Evolutionary conservation across 2,329 filamentous ascomycete species (phyloP), one percentile per base, ranked within the genome.

Genomic region (Alternaria longipes): DNA sequence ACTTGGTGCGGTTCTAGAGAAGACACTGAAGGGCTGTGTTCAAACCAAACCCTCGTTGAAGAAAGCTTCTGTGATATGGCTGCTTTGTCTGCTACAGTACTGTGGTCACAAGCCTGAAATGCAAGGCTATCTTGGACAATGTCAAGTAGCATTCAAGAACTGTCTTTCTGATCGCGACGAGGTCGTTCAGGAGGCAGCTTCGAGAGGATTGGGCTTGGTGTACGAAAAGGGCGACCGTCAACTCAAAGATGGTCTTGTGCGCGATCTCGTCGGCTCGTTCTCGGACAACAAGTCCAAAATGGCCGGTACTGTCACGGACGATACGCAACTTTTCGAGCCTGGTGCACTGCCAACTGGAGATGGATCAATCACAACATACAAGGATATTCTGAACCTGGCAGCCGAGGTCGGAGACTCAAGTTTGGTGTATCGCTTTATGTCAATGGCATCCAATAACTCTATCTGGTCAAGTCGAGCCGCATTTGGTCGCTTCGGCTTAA

Each of bases 361-460:
- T 66, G 93, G 93, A 8, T 92, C 93, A 0, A 87, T 98, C 56
- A 97, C 93, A 0, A 98, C 94, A 0, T 99, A 99, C 82, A 97
- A 97, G 76, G 95, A 99, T 74, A 98, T 99, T 67, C 91, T 99
- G 78, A 95, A 86, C 68, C 84, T 99, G 49, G 95, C 95, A n/a
- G 92, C 94, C 44, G 95, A 99, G 80, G 94, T 97, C 34, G 95
- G 95, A 11, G 94, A 99, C 72, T 94, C 95, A 60, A 94, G 91
- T 69, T 84, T 99, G n/a, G 92, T 98, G 1, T 99, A 99, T 82
- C 93, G 94, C 63, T 98, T 99, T 81, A 99, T 99, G 95, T 94
- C 94, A 0, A 85, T 99, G 68, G 95, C 95, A 3, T 93, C 93
- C 2, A 97, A 97, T 73, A 96, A 97, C 49, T 93, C 94, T 0